Conservation (phyloP, 1,284 basidiomycete genomes). For the Apiotrichum siamense region DNA sequence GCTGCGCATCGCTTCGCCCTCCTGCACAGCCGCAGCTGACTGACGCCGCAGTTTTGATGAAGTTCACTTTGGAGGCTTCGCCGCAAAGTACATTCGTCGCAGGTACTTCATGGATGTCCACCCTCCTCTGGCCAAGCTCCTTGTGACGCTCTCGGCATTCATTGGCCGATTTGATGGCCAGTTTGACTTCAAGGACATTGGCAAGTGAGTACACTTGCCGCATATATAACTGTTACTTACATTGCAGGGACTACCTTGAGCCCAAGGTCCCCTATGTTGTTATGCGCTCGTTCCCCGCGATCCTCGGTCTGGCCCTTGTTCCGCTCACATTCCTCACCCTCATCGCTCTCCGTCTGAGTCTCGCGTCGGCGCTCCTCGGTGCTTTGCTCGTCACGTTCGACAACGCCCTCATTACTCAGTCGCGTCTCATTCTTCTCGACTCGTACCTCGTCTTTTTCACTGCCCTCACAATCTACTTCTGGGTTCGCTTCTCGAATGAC, state of each 20-base stretch:
- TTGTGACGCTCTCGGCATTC: conserved; percentile 86
- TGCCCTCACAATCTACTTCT: conserved; percentile 77
- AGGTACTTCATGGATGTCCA: conserved; percentile 98
- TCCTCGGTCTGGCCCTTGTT: conserved; percentile 82
- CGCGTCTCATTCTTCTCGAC: conserved; percentile 92
- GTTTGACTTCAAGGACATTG: conserved; percentile 97
- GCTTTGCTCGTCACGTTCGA: conserved; percentile 91
- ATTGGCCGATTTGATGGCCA: conserved; percentile 85
- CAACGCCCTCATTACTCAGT: conserved; percentile 92
- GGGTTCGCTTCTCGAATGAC: conserved; percentile 86
- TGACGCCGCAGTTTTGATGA: conserved; percentile 89
- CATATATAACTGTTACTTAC: neutral
- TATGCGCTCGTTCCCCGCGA: conserved; percentile 87
- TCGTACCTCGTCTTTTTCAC: conserved; percentile 98
- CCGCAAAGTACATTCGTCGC: conserved; percentile 77
- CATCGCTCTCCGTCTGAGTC: conserved; percentile 81
- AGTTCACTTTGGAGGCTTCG: conserved; percentile 94
- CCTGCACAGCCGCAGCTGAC: neutral
- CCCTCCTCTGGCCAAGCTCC: conserved; percentile 89
- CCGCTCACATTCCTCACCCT: conserved; percentile 91
- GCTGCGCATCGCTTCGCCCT: neutral
- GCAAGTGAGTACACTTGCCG: conserved; percentile 59
- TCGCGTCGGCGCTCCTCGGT: conserved; percentile 82
- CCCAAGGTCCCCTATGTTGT: conserved; percentile 82
- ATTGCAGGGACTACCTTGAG: conserved; percentile 62